Base-by-base conservation (phyloP, 495 filamentous ascomycete genomes). In the Neurospora tetrasperma region DNA sequence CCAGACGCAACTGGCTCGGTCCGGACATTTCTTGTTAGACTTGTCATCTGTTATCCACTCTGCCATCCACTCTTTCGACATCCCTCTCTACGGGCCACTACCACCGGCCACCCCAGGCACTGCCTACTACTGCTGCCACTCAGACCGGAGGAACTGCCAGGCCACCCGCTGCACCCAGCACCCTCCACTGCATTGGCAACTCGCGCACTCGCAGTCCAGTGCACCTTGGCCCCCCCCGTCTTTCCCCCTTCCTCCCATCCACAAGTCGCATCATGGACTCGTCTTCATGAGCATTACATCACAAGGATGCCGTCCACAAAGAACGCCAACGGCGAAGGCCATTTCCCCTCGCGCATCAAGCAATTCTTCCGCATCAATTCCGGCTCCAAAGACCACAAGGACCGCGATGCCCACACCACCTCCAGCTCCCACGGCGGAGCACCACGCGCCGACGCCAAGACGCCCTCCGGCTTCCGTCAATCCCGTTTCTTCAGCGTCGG, bases 321-420 rank as follows among this genome's bases (percentile, higher is more conserved):
- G 74, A 82, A 71, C 76, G 77, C 75, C 71, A 83, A 84, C 75
- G 84, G 82, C 79, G 81, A 84, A 71, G 81, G 80, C 81, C 92
- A 96, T 77, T 89, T 97, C 77, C 93, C 91, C 42, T 92, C 94
- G 79, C 94, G 91, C 81, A 89, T 99, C 81, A 96, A 92, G 88
- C 97, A 95, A 80, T 98, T 98, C 86, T 99, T 99, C 86, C 93
- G 96, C 78, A 97, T 98, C 84, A 97, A 92, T 82, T 81, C 82
- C 71, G 79, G 78, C 70, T 82, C 79, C 54, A 77, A 81, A 77
- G 83, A 77, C 73, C 85, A 81, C 71, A 82, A 81, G 73, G 78
- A 81, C 78, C 77, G 74, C 75, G 79, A 74, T 76, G 82, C 86
- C 77, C 75, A 73, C 76, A 80, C 74, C 62, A 78, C 74, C 70